phyloP scores from a whole-genome alignment of 306 rosid genomes.

The Cicer pinnatifidum region DNA sequence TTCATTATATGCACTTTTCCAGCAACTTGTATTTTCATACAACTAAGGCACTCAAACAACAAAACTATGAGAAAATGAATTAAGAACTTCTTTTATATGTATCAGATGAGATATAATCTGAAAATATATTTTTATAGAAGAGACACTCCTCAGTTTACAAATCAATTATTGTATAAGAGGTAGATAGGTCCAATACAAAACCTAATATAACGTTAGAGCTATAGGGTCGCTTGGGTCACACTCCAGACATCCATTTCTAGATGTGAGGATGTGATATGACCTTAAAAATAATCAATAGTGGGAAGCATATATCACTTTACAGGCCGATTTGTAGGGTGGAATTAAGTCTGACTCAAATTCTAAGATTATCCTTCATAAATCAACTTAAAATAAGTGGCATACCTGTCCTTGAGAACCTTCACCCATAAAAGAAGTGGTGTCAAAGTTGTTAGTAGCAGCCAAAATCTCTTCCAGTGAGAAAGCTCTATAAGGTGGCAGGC shows the following conservation, averaged over 20 bases:
- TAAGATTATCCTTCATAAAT: conserved; percentile 18
- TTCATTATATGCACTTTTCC: background rate
- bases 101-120: background rate
- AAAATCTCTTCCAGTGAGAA: conserved; percentile 83
- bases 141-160: background rate
- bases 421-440: conserved; percentile 71
- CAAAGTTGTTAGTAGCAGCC: conserved; percentile 79
- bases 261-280: no score
- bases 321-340: no score
- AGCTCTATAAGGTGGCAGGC: conserved; percentile 75
- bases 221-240: no score
- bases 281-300: no score
- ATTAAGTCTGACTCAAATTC: background rate
- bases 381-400: conserved; percentile 29
- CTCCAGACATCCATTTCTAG: no score
- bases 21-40: background rate
- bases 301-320: no score
- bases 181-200: no score
- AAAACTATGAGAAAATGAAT: conserved; percentile 17
- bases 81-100: background rate
- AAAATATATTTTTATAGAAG: background rate
- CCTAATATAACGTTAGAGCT: no score
- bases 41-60: background rate
- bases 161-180: no score
- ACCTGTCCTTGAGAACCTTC: conserved; percentile 88